Evolutionary conservation across 2,329 filamentous ascomycete species (phyloP).

Genomic region (Trichocomaceae sp.): DNA sequence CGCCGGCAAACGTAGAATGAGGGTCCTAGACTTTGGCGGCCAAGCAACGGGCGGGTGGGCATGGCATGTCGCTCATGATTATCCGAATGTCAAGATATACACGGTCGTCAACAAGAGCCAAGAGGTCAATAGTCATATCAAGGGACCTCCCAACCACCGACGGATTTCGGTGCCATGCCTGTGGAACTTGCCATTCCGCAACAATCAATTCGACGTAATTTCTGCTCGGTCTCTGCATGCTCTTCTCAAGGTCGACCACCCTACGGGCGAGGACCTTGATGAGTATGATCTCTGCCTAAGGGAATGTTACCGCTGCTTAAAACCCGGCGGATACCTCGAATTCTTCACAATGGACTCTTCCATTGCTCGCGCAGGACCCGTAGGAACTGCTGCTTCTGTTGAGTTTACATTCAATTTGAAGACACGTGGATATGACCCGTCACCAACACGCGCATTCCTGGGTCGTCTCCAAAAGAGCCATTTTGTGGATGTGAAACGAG

Average conservation of each 20-base stretch:
- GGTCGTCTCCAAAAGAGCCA: conserved; percentile 65
- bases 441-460: conserved; percentile 75
- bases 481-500: conserved; percentile 73
- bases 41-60: conserved; percentile 87
- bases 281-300: conserved; percentile 81
- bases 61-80: conserved; percentile 84
- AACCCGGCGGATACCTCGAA: conserved; percentile 87
- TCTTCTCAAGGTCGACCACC: conserved; percentile 63
- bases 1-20: conserved; percentile 43
- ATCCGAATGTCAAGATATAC: conserved; percentile 78
- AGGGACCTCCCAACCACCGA: conserved; percentile 80
- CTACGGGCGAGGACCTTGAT: conserved; percentile 62
- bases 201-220: conserved; percentile 83
- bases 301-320: conserved; percentile 86
- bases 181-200: conserved; percentile 75
- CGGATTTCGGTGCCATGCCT: conserved; percentile 71
- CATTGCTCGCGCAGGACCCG: conserved; percentile 74
- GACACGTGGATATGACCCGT: conserved; percentile 82
- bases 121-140: conserved; percentile 65
- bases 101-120: conserved; percentile 76
- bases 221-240: conserved; percentile 82
- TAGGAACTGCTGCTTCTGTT: conserved; percentile 73
- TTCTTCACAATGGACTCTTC: conserved; percentile 87
- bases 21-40: conserved; percentile 81
- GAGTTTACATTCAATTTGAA: conserved; percentile 89